Base-by-base conservation (phyloP, 1,139 yeast genomes). In the Blastobotrys elegans region DNA sequence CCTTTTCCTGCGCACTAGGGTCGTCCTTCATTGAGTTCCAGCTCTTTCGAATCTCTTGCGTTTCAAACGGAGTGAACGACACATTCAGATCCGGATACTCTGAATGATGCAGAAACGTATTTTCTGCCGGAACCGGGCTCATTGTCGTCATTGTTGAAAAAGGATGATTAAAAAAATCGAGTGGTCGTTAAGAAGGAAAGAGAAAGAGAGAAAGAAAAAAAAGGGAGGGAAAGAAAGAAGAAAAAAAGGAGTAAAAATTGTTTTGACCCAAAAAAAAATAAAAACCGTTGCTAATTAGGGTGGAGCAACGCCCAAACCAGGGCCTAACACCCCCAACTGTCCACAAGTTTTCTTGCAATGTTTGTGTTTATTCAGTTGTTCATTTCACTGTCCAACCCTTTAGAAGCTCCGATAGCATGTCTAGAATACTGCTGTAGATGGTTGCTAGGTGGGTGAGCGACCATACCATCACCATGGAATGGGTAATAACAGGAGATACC, bases 21-120 rank as follows among this genome's bases (percentile, higher is more conserved):
- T 58, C 62, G 35, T 58, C 60, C 38, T 57, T 55, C 61, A 58
- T 58, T 32, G 55, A 48, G 32, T 55, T 49, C 62, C 62, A 58
- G 17, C 55, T 46, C 37, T 49, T 46, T 34, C 60, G 50, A 39
- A 58, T 48, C 18, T 51, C 56, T 20, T 51, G 47, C 38, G 58
- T 55, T 39, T 58, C 62, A 37, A 52, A 48, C 27, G 50, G 48
- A 20, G 60, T 50, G 46, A 58, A 57, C 21, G 50, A 45, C 35
- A 58, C 56, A 29, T 57, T 49, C 40, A 58, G 50, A 38, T 57
- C 61, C 10, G 58, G 47, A 49, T 50, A 56, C 17, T 56, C 55
- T 17, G 50, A 40, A 18, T 32, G 54, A 35, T 44, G 51, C 34
- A 43, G 21, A 34, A 43, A 43, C 21, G 11, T 7, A 17, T 21